Evolutionary conservation across 2,329 filamentous ascomycete species (phyloP).

Genomic region (Hypoxylon sp.): DNA sequence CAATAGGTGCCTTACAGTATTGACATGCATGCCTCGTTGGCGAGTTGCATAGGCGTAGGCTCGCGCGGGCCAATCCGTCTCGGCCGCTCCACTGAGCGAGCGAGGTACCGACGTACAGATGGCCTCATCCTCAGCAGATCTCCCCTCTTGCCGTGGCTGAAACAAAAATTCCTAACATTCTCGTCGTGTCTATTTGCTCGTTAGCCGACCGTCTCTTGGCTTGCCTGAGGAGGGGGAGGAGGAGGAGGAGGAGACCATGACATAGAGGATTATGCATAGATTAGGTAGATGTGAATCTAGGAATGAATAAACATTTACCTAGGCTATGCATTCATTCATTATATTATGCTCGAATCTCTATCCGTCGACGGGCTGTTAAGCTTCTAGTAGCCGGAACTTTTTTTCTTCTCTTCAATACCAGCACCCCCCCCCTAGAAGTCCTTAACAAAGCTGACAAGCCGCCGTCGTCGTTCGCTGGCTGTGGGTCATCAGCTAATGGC

Average conservation of each 20-base stretch:
- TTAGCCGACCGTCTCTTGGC: slow-evolving; percentile 16
- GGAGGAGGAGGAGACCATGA: neutral
- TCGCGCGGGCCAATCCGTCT: slow-evolving; percentile 17
- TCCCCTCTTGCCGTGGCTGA: slow-evolving; percentile 20
- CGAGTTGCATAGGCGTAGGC: neutral
- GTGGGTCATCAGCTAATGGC: slow-evolving; percentile 14
- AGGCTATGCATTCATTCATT: slow-evolving; percentile 1
- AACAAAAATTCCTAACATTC: slow-evolving; percentile 17
- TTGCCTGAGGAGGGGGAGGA: slow-evolving; percentile 1
- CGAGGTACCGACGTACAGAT: slow-evolving; percentile 12
- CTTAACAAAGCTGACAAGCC: neutral
- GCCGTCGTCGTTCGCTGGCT: slow-evolving; percentile 7
- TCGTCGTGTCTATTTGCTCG: slow-evolving; percentile 19
- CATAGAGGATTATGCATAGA: neutral
- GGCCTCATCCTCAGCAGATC: slow-evolving; percentile 28
- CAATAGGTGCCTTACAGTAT: slow-evolving; percentile 10
- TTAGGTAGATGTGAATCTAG: neutral
- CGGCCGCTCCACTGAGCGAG: slow-evolving; percentile 16
- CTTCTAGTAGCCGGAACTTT: slow-evolving; percentile 3
- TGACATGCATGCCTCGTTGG: slow-evolving; percentile 14
- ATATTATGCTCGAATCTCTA: neutral
- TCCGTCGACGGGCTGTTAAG: neutral
- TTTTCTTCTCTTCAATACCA: slow-evolving; percentile 8
- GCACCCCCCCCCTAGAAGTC: slow-evolving; percentile 11
- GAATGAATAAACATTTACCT: neutral